Evolutionary conservation across 1,284 basidiomycete species (phyloP).

Genomic region (Trichosporon sp.): DNA sequence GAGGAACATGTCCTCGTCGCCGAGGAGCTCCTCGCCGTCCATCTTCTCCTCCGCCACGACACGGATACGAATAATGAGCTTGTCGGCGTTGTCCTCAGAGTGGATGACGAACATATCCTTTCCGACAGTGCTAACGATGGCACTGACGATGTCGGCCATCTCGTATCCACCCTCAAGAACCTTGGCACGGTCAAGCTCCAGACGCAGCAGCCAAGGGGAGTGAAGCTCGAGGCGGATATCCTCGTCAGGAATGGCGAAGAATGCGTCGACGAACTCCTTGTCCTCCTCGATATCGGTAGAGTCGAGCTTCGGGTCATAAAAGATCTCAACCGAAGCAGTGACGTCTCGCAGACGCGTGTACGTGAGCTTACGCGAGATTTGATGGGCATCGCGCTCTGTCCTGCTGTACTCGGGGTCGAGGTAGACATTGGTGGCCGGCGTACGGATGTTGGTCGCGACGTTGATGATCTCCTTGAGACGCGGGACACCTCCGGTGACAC

Average conservation of each 20-base stretch:
- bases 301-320: slow-evolving; percentile 93
- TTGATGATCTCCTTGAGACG: slow-evolving; percentile 99
- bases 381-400: slow-evolving; percentile 65
- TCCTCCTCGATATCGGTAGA: slow-evolving; percentile 97
- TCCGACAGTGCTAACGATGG: slow-evolving; percentile 93
- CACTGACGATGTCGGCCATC: slow-evolving; percentile 92
- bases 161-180: slow-evolving; percentile 97
- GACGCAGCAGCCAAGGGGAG: slow-evolving; percentile 95
- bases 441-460: slow-evolving; percentile 97
- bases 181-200: slow-evolving; percentile 94
- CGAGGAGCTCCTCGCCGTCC: slow-evolving; percentile 77
- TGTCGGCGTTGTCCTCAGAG: slow-evolving; percentile 98
- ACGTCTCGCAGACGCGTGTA: slow-evolving; percentile 94
- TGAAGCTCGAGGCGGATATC: slow-evolving; percentile 89
- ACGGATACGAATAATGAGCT: slow-evolving; percentile 95
- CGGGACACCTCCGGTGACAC: slow-evolving; percentile 96
- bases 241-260: slow-evolving; percentile 99
- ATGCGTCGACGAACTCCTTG: slow-evolving; percentile 92
- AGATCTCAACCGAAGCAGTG: slow-evolving; percentile 94
- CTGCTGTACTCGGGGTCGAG: slow-evolving; percentile 75
- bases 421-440: slow-evolving; percentile 90
- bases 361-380: slow-evolving; percentile 64
- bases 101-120: slow-evolving; percentile 97
- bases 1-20: slow-evolving; percentile 96
- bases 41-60: slow-evolving; percentile 87